A percentile compares a stretch with the other conserved stretches of the same genome.
Evolutionary conservation across 2,329 filamentous ascomycete species (phyloP).

Genomic region (Lachnum nothofagi): DNA sequence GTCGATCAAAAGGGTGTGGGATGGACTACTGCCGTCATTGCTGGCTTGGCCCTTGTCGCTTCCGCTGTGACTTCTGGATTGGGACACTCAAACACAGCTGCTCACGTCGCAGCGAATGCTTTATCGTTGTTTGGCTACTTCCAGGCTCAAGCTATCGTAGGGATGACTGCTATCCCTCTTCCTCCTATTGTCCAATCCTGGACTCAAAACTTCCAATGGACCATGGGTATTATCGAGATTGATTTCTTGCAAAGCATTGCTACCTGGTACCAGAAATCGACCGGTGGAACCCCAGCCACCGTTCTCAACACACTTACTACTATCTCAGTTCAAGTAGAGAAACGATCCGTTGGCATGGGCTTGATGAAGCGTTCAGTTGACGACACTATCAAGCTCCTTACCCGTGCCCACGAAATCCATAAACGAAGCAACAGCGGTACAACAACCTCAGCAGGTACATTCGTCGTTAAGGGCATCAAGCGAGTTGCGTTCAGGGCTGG

Average conservation of each 20-base stretch:
- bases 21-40: conserved; percentile 84
- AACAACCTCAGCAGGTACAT: conserved; percentile 52
- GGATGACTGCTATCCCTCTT: conserved; percentile 72
- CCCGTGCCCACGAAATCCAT: conserved; percentile 33
- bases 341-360: conserved; percentile 48
- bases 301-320: conserved; percentile 68
- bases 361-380: conserved; percentile 48
- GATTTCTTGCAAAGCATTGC: conserved; percentile 83
- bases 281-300: conserved; percentile 76
- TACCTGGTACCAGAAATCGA: conserved; percentile 93
- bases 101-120: conserved; percentile 89
- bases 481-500: conserved; percentile 79
- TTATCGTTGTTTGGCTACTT: conserved; percentile 93
- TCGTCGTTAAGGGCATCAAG: conserved; percentile 73
- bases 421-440: conserved; percentile 46
- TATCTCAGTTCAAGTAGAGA: conserved; percentile 72
- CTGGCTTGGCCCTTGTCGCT: conserved; percentile 73
- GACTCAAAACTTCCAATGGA: conserved; percentile 98
- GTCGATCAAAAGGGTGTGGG: conserved; percentile 84
- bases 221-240: conserved; percentile 87
- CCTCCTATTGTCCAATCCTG: conserved; percentile 86
- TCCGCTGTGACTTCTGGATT: conserved; percentile 86
- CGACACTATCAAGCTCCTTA: conserved; percentile 27
- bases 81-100: conserved; percentile 88
- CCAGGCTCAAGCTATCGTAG: conserved; percentile 87